Conservation (phyloP, 257 asterid genomes). For the Primulina tabacum region DNA sequence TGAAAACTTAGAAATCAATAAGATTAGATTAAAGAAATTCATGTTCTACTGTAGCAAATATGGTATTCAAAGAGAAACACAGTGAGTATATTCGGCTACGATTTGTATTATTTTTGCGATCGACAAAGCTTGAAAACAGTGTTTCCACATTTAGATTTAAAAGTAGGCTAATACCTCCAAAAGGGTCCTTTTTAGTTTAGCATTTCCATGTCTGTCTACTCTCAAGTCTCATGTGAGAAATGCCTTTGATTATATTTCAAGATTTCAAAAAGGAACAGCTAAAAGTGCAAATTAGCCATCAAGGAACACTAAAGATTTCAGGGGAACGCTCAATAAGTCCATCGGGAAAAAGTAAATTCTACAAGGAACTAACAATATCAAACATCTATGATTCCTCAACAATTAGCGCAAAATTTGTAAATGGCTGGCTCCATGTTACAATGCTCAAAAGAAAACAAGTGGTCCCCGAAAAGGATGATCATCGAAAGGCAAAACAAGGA, state of each 20-base stretch:
- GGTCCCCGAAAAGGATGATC: conserved; percentile 3
- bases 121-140: too few relatives aligned
- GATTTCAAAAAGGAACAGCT: conserved; percentile 66
- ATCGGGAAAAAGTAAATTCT: conserved; percentile 34
- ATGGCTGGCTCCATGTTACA: conserved; percentile 40
- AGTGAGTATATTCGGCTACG: too few relatives aligned
- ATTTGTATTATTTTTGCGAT: too few relatives aligned
- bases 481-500: neutral
- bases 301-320: conserved; percentile 45
- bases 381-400: conserved; percentile 33
- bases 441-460: conserved; percentile 34
- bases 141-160: too few relatives aligned
- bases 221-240: neutral
- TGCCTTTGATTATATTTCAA: conserved; percentile 13
- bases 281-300: conserved; percentile 48
- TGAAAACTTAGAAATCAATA: too few relatives aligned
- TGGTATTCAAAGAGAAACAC: too few relatives aligned
- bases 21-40: too few relatives aligned
- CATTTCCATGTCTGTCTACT: neutral
- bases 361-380: conserved; percentile 44
- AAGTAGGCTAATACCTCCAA: too few relatives aligned
- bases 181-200: neutral
- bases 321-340: conserved; percentile 46
- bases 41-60: too few relatives aligned
- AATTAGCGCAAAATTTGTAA: conserved; percentile 46